Evolutionary conservation across 441 rosid genomes (phyloP).

Genomic region (Erysimum cheiri): DNA sequence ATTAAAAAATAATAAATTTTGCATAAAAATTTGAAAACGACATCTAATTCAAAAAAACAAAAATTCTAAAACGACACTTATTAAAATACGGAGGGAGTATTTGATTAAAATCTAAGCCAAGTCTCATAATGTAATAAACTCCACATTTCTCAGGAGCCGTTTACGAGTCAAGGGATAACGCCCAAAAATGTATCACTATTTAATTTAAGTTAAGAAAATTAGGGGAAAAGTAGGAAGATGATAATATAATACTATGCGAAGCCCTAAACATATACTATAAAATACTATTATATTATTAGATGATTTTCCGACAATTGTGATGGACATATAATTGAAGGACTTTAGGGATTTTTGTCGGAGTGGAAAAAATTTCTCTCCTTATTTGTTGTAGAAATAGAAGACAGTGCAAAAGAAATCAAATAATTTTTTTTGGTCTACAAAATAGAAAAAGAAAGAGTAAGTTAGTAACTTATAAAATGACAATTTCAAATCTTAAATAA

Average conservation of each 20-base stretch:
- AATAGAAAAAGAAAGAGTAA: too few relatives aligned
- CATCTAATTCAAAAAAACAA: too few relatives aligned
- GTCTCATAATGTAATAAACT: conserved; percentile 2
- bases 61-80: too few relatives aligned
- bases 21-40: too few relatives aligned
- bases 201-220: neutral
- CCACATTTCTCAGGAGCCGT: conserved; percentile 6
- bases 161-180: conserved; percentile 8
- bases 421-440: too few relatives aligned
- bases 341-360: neutral
- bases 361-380: neutral
- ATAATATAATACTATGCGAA: conserved; percentile 3
- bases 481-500: neutral
- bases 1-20: too few relatives aligned
- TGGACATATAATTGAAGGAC: conserved; percentile 16
- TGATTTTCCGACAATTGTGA: neutral
- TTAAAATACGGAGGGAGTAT: too few relatives aligned
- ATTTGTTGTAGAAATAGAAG: too few relatives aligned
- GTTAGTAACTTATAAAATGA: neutral
- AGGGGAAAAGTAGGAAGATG: neutral
- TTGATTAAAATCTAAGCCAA: neutral
- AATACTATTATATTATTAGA: neutral
- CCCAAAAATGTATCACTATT: neutral
- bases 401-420: too few relatives aligned
- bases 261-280: conserved; percentile 6